Conservation (phyloP, 768 basidiomycete genomes). For the Suillus fuscotomentosus region DNA sequence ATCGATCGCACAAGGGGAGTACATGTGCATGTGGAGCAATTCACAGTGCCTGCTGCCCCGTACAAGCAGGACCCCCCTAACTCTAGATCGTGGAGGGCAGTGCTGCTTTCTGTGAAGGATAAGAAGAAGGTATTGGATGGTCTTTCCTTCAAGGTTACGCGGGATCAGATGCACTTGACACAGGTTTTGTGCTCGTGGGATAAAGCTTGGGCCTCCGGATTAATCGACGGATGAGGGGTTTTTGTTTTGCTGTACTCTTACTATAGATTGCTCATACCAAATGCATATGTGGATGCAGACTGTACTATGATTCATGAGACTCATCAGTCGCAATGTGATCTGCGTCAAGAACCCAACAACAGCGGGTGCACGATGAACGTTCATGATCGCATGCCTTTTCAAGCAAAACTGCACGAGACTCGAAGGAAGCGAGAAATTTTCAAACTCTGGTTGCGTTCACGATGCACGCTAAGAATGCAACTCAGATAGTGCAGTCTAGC, state of each 20-base stretch:
- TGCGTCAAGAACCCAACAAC: background rate
- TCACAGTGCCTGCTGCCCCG: too few relatives aligned
- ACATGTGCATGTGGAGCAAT: too few relatives aligned
- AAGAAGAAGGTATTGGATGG: background rate
- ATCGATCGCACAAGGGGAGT: too few relatives aligned
- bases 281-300: background rate
- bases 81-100: too few relatives aligned
- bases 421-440: too few relatives aligned
- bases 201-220: background rate
- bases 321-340: background rate
- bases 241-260: background rate
- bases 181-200: background rate
- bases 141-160: background rate
- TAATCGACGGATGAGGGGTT: background rate
- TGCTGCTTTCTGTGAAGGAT: too few relatives aligned
- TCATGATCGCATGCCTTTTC: too few relatives aligned
- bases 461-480: too few relatives aligned
- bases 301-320: background rate
- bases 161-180: background rate
- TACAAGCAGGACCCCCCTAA: too few relatives aligned
- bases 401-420: too few relatives aligned
- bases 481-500: too few relatives aligned
- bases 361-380: background rate
- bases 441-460: too few relatives aligned
- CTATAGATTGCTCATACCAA: background rate